A percentile compares a stretch with the other conserved stretches of the same genome.
These are phyloP conservation scores for Naganishia vishniacii DNA, from an alignment of 768 basidiomycete genomes.

Conservation along the genomic window DNA sequence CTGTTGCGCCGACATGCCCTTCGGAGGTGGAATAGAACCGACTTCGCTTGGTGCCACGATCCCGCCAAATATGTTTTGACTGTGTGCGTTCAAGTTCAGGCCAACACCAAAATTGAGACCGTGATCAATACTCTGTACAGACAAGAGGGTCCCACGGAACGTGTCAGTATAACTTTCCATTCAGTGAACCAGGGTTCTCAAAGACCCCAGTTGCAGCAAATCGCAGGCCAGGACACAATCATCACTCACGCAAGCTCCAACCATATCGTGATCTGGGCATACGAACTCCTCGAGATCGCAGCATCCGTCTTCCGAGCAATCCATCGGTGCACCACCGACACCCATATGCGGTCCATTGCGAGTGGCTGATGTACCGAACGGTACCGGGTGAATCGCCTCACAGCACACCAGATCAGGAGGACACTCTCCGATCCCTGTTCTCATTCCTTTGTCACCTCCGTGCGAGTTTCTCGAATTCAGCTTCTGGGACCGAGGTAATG, in stretches of 20 bases:
- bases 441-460: not conserved
- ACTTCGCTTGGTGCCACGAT: not conserved
- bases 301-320: conserved; percentile 11
- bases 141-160: not conserved
- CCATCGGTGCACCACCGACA: conserved; percentile 1
- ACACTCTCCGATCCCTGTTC: not conserved
- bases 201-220: not conserved
- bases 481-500: too few species aligned
- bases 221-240: too few species aligned
- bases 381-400: not conserved
- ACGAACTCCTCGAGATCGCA: conserved; percentile 10
- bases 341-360: too few species aligned
- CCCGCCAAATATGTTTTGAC: too few species aligned
- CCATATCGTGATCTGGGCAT: conserved; percentile 12
- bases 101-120: not conserved
- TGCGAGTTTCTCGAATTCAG: too few species aligned
- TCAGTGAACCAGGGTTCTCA: not conserved
- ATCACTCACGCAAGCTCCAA: conserved; percentile 7
- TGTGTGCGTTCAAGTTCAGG: conserved; percentile 3
- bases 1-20: not conserved
- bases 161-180: not conserved
- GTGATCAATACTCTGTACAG: not conserved
- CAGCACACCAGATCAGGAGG: conserved; percentile 1
- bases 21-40: not conserved
- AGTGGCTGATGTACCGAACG: not conserved